These are phyloP conservation scores for Populus nigra DNA, from an alignment of 345 rosid genomes.

Conservation along the genomic window DNA sequence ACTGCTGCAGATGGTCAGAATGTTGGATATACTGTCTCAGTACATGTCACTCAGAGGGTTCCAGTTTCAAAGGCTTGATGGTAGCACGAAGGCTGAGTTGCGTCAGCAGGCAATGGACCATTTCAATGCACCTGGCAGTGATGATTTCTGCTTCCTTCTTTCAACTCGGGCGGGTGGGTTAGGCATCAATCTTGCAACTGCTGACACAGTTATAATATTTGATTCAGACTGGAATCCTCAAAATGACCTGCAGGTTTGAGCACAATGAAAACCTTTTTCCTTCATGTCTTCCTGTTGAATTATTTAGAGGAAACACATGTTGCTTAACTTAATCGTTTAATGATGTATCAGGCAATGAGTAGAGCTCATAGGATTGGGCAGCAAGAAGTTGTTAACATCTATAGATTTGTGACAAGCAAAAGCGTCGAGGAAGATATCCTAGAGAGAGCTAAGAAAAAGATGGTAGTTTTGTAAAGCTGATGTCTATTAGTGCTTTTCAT, in stretches of 20 bases:
- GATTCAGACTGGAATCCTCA: conserved; percentile 99
- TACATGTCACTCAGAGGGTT: conserved; percentile 92
- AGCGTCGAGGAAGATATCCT: conserved; percentile 99
- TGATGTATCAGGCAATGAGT: conserved; percentile 85
- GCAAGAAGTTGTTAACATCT: conserved; percentile 95
- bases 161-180: conserved; percentile 99
- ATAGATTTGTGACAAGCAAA: conserved; percentile 97
- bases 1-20: conserved; percentile 85
- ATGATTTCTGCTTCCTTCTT: conserved; percentile 98
- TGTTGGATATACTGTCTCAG: conserved; percentile 94
- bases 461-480: conserved; percentile 45
- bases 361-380: conserved; percentile 99
- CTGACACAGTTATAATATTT: conserved; percentile 97
- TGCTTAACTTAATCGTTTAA: conserved; percentile 9
- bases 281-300: background rate
- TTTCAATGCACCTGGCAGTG: conserved; percentile 97
- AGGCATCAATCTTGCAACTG: conserved; percentile 98
- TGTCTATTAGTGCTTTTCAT: conserved; percentile 6
- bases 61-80: conserved; percentile 98
- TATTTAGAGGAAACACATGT: background rate
- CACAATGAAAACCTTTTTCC: conserved; percentile 4
- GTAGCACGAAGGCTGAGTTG: conserved; percentile 98
- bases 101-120: conserved; percentile 99
- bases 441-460: conserved; percentile 98
- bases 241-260: conserved; percentile 87